Evolutionary conservation across 148 eudicot genomes (phyloP), one percentile per base, ranked within the genome.

Genomic region (Vaccinium darrowii): DNA sequence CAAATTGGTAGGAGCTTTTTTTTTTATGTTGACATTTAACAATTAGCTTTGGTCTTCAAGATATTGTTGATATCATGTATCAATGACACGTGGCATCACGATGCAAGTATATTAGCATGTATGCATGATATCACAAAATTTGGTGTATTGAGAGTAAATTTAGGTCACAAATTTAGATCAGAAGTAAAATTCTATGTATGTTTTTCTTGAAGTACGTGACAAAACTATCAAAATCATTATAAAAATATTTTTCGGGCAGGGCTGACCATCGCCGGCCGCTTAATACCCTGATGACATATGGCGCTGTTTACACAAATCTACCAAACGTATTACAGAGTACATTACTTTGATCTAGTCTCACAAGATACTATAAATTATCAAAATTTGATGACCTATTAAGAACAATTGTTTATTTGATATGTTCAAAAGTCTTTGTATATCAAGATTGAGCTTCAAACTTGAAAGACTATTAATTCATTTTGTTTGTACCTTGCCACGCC

Each of bases 401-500:
- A 69, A 69, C 18, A 27, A 3, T 5, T 30, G 12, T 25, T 5
- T 25, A 10, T 25, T 63, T 67, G 15, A 13, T 25, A 67, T 27
- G 36, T 10, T 25, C 9, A 67, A 25, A 67, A 11, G 36, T 67
- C 73, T 25, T 25, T 25, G 73, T 25, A 0, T 27, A 7, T 69
- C 36, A 69, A 12, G 74, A 69, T 69, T 75, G 4, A 76, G 80
- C 23, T n/a, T 76, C 23, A n/a, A 19, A 76, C 10, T 47, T 10
- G 10, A n/a, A n/a, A 79, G 19, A 53, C 33, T 52, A 2, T 15
- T 33, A 33, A 33, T 33, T 6, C 10, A 14, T 72, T 72, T 5
- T 72, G 33, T 82, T 18, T 9, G 51, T 96, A 96, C 99, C 99
- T 94, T 83, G 99, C 99, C 8, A 96, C 99, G n/a, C 99, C 99